A percentile compares a stretch with the other conserved stretches of the same genome.
phyloP scores from a whole-genome alignment of 768 basidiomycete genomes.

The Suillus luteus region DNA sequence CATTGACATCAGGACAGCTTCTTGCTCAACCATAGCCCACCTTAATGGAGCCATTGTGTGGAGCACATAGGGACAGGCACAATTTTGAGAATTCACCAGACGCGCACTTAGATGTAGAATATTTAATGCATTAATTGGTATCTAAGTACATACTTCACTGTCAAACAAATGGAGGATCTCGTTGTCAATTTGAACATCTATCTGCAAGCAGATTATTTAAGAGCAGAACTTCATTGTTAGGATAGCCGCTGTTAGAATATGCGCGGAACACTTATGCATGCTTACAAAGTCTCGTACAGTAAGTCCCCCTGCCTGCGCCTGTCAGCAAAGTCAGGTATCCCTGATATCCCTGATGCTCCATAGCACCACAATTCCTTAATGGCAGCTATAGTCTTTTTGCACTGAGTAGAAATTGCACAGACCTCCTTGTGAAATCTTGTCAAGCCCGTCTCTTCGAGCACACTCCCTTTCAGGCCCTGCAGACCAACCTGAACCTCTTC shows the following conservation, averaged over 20 bases:
- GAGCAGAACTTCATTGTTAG: no score
- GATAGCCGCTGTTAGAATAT: no score
- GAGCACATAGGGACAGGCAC: no score
- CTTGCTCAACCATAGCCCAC: background rate
- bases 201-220: background rate
- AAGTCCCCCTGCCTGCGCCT: background rate
- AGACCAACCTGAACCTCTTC: conserved; percentile 3
- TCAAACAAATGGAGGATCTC: background rate
- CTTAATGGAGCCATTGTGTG: no score
- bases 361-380: background rate
- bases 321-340: background rate
- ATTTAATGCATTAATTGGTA: no score
- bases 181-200: background rate
- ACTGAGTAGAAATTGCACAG: background rate
- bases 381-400: background rate
- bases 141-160: background rate
- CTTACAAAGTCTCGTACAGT: background rate
- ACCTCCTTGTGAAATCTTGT: background rate
- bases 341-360: background rate
- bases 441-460: background rate
- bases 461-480: background rate
- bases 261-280: background rate
- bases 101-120: no score
- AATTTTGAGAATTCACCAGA: background rate
- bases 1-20: background rate